These are phyloP conservation scores for Aspergillus sp. DNA, from an alignment of 2,329 filamentous ascomycete genomes.

Conservation along the genomic window DNA sequence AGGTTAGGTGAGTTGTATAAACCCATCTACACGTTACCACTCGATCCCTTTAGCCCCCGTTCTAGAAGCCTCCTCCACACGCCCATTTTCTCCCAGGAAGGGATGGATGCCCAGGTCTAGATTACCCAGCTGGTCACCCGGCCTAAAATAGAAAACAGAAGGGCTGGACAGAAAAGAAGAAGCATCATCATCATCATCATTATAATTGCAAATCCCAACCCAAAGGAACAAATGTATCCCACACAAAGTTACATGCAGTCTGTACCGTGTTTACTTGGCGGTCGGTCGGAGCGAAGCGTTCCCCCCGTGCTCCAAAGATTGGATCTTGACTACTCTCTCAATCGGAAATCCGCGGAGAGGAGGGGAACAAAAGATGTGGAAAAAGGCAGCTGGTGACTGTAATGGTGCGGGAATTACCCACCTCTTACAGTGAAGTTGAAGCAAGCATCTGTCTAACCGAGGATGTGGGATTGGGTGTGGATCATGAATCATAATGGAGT, in stretches of 20 bases:
- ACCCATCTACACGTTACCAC: too few relatives aligned
- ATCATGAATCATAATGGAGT: not conserved
- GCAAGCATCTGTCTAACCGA: not conserved
- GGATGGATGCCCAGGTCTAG: not conserved
- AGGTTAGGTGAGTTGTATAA: too few relatives aligned
- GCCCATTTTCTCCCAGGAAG: not conserved
- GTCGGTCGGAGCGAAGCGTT: not conserved
- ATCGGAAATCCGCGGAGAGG: slow-evolving; percentile 12
- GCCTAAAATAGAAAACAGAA: not conserved
- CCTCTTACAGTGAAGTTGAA: not conserved
- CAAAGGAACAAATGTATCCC: not conserved
- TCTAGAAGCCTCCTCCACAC: not conserved
- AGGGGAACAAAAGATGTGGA: not conserved
- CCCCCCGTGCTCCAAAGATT: slow-evolving; percentile 9
- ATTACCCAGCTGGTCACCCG: not conserved
- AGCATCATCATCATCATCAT: not conserved
- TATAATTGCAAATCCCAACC: not conserved
- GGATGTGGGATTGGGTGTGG: not conserved
- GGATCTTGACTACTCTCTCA: not conserved
- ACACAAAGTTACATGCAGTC: slow-evolving; percentile 1
- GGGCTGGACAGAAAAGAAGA: not conserved
- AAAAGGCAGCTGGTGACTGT: not conserved
- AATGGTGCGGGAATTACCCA: slow-evolving; percentile 1
- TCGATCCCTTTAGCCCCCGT: not conserved
- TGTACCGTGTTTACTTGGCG: not conserved